These are phyloP conservation scores for Casuarina cunninghamiana DNA, from an alignment of 306 rosid genomes.

Conservation along the genomic window DNA sequence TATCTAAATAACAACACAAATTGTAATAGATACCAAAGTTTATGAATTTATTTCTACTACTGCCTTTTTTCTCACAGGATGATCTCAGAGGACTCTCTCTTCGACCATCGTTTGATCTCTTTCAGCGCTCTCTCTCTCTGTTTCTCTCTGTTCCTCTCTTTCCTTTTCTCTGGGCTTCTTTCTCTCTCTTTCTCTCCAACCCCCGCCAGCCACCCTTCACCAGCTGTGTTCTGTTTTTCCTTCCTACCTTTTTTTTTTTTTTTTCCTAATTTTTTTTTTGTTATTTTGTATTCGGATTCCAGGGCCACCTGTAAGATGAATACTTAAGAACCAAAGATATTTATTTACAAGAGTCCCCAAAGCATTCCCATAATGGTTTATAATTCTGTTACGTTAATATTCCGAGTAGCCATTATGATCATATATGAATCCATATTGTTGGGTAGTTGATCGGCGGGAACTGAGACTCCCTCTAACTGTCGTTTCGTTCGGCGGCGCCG, in stretches of 20 bases:
- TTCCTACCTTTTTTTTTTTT: neutral
- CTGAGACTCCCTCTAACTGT: neutral
- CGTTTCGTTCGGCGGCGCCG: conserved; percentile 10
- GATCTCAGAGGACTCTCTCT: conserved; percentile 89
- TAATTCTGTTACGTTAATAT: no score
- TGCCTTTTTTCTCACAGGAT: conserved; percentile 64
- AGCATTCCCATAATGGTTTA: no score
- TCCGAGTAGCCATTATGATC: no score
- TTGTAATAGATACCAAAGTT: neutral
- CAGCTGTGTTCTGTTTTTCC: conserved; percentile 32
- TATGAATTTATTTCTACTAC: conserved; percentile 34
- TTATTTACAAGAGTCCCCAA: no score
- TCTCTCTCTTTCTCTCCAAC: conserved; percentile 23
- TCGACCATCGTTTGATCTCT: conserved; percentile 73
- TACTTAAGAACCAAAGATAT: no score
- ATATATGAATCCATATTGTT: no score
- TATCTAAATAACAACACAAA: neutral
- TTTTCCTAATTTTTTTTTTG: neutral
- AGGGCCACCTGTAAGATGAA: no score
- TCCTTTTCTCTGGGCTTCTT: neutral
- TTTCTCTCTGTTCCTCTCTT: neutral
- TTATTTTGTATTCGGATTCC: neutral
- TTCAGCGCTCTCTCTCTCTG: conserved; percentile 18
- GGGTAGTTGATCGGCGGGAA: conserved; percentile 20
- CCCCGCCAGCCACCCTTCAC: conserved; percentile 49